Conservation (phyloP, 306 rosid species). For the Acacia confusa region DNA sequence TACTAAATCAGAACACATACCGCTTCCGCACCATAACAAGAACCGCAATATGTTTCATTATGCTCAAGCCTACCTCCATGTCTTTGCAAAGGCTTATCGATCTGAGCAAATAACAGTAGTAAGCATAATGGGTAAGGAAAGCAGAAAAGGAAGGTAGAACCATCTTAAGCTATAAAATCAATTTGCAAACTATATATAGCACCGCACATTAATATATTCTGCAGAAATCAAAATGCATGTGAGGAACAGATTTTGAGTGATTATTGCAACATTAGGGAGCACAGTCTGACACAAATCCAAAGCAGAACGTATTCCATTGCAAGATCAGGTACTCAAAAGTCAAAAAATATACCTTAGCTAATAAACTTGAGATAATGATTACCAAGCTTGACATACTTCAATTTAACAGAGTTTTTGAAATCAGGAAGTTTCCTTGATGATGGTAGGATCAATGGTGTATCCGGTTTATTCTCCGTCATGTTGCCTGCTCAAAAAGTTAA, state of each 20-base stretch:
- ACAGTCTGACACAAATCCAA: too few relatives aligned
- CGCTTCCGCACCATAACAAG: slow-evolving; percentile 91
- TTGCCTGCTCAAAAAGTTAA: slow-evolving; percentile 40
- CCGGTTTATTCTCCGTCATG: slow-evolving; percentile 59
- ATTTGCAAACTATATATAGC: too few relatives aligned
- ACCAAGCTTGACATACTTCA: slow-evolving; percentile 86
- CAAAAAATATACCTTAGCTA: too few relatives aligned
- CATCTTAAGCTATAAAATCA: not conserved
- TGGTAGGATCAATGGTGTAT: slow-evolving; percentile 52
- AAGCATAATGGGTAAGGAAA: slow-evolving; percentile 23
- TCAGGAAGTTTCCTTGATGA: slow-evolving; percentile 69
- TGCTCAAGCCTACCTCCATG: slow-evolving; percentile 99
- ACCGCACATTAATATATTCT: too few relatives aligned
- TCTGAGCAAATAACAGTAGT: slow-evolving; percentile 51
- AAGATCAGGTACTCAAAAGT: too few relatives aligned
- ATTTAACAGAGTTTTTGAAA: slow-evolving; percentile 71
- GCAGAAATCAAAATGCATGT: too few relatives aligned
- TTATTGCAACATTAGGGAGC: too few relatives aligned
- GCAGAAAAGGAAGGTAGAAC: slow-evolving; percentile 8
- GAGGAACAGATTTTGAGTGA: too few relatives aligned
- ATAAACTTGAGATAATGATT: slow-evolving; percentile 82
- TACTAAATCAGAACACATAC: too few relatives aligned
- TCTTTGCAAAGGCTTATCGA: too few relatives aligned
- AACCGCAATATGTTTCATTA: slow-evolving; percentile 97
- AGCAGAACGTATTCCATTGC: too few relatives aligned